Conservation (phyloP, 1,139 yeast species). For the Debaryomyces sp. region DNA sequence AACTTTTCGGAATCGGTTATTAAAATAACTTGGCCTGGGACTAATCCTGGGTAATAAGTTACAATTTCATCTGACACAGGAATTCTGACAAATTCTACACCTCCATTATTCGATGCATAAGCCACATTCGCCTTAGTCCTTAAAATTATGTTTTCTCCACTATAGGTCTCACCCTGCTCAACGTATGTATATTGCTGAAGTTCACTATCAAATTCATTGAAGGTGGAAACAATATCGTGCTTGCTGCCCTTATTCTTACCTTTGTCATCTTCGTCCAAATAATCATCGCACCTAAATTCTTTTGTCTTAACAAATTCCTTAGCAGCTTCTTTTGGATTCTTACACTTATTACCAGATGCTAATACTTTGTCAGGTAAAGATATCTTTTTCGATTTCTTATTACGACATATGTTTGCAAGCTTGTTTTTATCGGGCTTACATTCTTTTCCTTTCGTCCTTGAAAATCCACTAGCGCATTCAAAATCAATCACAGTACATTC, state of each 20-base stretch:
- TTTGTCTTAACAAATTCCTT: slow-evolving; percentile 28
- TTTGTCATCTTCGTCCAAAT: slow-evolving; percentile 31
- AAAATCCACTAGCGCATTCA: slow-evolving; percentile 72
- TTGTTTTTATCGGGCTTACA: slow-evolving; percentile 57
- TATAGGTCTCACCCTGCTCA: slow-evolving; percentile 37
- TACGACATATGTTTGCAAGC: slow-evolving; percentile 31
- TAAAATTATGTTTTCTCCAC: slow-evolving; percentile 75
- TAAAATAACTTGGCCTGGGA: slow-evolving; percentile 66
- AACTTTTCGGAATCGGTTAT: slow-evolving; percentile 54
- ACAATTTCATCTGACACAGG: slow-evolving; percentile 51
- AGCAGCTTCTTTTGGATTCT: slow-evolving; percentile 29
- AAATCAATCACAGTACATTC: slow-evolving; percentile 66
- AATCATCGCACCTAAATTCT: slow-evolving; percentile 37
- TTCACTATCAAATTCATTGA: slow-evolving; percentile 41
- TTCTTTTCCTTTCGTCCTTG: slow-evolving; percentile 37
- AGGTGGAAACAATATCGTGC: slow-evolving; percentile 21
- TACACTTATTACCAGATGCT: slow-evolving; percentile 55
- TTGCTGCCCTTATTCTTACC: slow-evolving; percentile 27
- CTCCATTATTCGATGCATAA: slow-evolving; percentile 80
- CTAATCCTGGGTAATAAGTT: slow-evolving; percentile 60
- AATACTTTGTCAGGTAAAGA: slow-evolving; percentile 40
- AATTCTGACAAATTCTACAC: slow-evolving; percentile 56
- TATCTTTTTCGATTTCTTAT: slow-evolving; percentile 22
- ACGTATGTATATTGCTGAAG: slow-evolving; percentile 62
- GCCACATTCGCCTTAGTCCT: slow-evolving; percentile 54